Base-by-base conservation (phyloP, 768 basidiomycete species). In the Tricholoma hemisulphureum region DNA sequence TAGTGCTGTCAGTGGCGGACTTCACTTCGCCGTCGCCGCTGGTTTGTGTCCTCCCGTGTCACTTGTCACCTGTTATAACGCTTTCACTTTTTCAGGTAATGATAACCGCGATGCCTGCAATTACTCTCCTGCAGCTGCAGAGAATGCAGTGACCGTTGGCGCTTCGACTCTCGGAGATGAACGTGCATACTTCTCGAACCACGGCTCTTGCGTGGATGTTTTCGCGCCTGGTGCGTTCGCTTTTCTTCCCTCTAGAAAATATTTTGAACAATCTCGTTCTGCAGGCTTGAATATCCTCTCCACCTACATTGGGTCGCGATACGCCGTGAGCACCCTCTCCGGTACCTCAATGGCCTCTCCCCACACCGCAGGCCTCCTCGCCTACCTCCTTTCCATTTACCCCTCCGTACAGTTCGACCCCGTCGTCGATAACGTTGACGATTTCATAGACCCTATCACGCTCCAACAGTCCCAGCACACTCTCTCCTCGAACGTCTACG, bases 21-120 rank as follows among this genome's bases (percentile, higher is more conserved):
- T 99, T 31, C 94, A 98, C 80, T 97, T 98, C 64, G 93, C 96
- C 60, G 97, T 99, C 59, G 96, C 96, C 60, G 95, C 95, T 59
- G 95, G 93, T 84, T 75, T 65, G 82, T 78, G 52, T n/a, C 9
- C 10, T 4, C 49, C 20, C 32, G 46, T 48, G 57, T 51, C 37
- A 10, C 16, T 21, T 45, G 2, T 6, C 4, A 41, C 13, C 3
- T 43, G 18, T n/a, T 54, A 61, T 46, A 43, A 16, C 28, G 32
- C n/a, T 31, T 57, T 46, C 57, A 48, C 11, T 21, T 45, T n/a
- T 16, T 14, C 41, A 87, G 87, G 83, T 32, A 93, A 91, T 63
- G 91, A 93, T 68, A 87, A 91, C 76, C 84, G 83, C 65, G 91
- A 96, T 67, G 94, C 94, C 11, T 98, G 96, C 81, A 78, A 79